Evolutionary conservation across 2,329 filamentous ascomycete genomes (phyloP).

Genomic region (Neopestalotiopsis sp.): DNA sequence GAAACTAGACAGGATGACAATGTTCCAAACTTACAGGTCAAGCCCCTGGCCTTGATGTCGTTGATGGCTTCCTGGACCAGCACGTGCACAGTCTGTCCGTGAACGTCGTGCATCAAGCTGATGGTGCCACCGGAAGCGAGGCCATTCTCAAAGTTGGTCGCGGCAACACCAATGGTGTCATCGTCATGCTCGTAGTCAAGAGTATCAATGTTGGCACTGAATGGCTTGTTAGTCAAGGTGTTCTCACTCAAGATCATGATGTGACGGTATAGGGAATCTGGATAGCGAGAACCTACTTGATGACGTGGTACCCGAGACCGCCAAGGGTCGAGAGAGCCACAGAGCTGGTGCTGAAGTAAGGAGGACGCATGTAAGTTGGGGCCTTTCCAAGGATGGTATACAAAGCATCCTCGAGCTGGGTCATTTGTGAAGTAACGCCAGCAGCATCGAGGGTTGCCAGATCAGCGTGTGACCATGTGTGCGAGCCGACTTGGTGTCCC

Average conservation of each 20-base stretch:
- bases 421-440: conserved; percentile 47
- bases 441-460: conserved; percentile 43
- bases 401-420: conserved; percentile 52
- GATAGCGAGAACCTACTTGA: conserved; percentile 28
- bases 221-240: neutral
- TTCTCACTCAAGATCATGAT: neutral
- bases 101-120: conserved; percentile 43
- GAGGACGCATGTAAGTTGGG: conserved; percentile 55
- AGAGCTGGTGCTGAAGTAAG: conserved; percentile 47
- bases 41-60: conserved; percentile 16
- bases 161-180: conserved; percentile 34
- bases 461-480: conserved; percentile 57
- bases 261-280: no score
- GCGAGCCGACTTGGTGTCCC: conserved; percentile 57
- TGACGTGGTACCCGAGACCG: conserved; percentile 54
- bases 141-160: conserved; percentile 37
- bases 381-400: conserved; percentile 52
- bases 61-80: conserved; percentile 40
- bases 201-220: conserved; percentile 49
- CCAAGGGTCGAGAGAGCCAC: conserved; percentile 42
- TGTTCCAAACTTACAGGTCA: conserved; percentile 15
- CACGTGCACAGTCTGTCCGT: conserved; percentile 39
- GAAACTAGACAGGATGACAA: neutral
- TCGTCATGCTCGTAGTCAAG: conserved; percentile 46
- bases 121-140: conserved; percentile 39